Conservation (phyloP, 257 asterid species). For the Echium plantagineum region DNA sequence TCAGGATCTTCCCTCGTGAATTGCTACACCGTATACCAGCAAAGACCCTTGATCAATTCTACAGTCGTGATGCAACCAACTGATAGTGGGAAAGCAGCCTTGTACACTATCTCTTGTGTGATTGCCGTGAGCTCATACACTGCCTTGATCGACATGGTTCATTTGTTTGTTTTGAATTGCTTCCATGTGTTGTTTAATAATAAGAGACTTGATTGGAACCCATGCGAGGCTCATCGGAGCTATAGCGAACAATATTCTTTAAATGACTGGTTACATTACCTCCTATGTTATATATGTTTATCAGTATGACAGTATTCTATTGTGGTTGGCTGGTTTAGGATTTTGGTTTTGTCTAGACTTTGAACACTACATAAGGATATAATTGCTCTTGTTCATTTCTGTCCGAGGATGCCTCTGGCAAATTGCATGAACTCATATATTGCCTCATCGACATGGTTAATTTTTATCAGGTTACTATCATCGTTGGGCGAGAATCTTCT, state of each 20-base stretch:
- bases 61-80: slow-evolving; percentile 82
- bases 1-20: slow-evolving; percentile 92
- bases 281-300: slow-evolving; percentile 18
- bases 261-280: slow-evolving; percentile 24
- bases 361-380: too few species aligned
- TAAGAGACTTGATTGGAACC: slow-evolving; percentile 37
- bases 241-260: slow-evolving; percentile 28
- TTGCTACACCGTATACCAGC: slow-evolving; percentile 98
- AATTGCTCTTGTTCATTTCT: too few species aligned
- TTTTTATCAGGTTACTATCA: too few species aligned
- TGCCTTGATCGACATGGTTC: slow-evolving; percentile 20
- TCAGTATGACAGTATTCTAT: not conserved
- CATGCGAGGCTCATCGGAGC: slow-evolving; percentile 25
- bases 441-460: too few species aligned
- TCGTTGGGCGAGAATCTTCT: too few species aligned
- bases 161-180: slow-evolving; percentile 14
- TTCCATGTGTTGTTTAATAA: slow-evolving; percentile 24
- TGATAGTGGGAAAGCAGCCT: slow-evolving; percentile 21
- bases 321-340: not conserved
- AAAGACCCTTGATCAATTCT: slow-evolving; percentile 77
- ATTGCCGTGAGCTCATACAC: slow-evolving; percentile 20
- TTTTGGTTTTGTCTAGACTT: too few species aligned
- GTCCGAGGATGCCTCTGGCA: too few species aligned
- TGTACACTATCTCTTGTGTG: slow-evolving; percentile 19
- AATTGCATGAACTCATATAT: too few species aligned